Conservation (phyloP, 2,329 filamentous ascomycete genomes). For the Chaetomium olivaceum region DNA sequence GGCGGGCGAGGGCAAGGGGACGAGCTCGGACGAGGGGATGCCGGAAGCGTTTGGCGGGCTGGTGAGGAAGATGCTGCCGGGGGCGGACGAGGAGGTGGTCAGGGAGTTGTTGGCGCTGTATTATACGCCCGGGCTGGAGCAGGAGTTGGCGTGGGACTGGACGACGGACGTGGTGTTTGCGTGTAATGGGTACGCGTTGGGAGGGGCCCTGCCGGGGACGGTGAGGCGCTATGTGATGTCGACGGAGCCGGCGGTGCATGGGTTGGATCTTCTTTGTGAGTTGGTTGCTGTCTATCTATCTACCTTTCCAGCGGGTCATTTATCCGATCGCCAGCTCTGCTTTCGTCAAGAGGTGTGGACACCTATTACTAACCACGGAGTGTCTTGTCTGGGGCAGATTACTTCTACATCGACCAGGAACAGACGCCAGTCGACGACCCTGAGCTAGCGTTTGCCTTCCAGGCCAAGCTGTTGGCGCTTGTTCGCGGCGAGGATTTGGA, state of each 20-base stretch:
- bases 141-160: conserved; percentile 32
- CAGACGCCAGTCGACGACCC: background rate
- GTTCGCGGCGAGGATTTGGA: background rate
- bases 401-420: background rate
- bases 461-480: background rate
- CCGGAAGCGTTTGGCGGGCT: background rate
- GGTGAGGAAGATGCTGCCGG: background rate
- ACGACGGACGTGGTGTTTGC: conserved; percentile 31
- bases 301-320: too few species aligned
- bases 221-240: background rate
- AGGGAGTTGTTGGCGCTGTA: background rate
- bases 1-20: background rate
- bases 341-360: background rate
- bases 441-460: background rate
- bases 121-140: background rate
- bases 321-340: too few species aligned
- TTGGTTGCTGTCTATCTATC: too few species aligned
- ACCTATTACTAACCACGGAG: too few species aligned
- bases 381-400: background rate
- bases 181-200: conserved; percentile 30
- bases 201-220: background rate
- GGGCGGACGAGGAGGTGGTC: background rate
- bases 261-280: background rate
- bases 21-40: background rate
- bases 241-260: background rate